phyloP scores from a whole-genome alignment of 139 green algal species.

The Chlorella sp. region DNA sequence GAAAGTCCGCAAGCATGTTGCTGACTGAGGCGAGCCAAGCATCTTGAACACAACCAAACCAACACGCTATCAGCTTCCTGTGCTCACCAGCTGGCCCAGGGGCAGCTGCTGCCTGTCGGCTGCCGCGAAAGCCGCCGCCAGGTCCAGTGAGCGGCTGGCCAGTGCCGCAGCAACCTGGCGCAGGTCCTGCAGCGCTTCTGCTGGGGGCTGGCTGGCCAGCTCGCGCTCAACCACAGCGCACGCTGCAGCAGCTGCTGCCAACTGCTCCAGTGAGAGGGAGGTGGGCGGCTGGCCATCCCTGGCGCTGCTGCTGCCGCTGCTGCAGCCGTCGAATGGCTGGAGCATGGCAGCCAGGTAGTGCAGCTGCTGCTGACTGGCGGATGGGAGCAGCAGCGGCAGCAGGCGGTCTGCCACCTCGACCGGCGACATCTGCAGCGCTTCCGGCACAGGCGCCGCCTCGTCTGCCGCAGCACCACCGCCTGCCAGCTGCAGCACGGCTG shows the following conservation, averaged over 20 bases:
- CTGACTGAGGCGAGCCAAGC: not conserved
- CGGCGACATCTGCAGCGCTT: not conserved
- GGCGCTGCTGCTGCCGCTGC: not conserved
- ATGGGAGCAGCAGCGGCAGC: constrained; percentile 8
- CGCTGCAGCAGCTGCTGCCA: not conserved
- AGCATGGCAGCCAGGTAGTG: constrained; percentile 6
- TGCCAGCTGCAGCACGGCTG: not conserved
- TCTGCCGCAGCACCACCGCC: not conserved
- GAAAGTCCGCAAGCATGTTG: not conserved
- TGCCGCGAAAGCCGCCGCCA: constrained; percentile 7
- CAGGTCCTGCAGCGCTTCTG: not conserved
- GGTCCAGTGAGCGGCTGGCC: constrained; percentile 17
- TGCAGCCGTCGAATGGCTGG: not conserved
- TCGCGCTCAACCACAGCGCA: not conserved
- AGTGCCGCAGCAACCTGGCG: not conserved
- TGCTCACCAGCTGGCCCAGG: not conserved
- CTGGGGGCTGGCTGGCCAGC: not conserved
- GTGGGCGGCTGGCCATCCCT: not conserved
- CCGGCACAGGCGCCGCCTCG: no score
- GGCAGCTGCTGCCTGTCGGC: not conserved
- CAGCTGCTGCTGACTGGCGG: not conserved
- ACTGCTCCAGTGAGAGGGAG: not conserved
- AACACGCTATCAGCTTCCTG: not conserved
- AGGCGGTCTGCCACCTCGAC: not conserved
- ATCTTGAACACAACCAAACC: not conserved